These are phyloP conservation scores for Quercus robur DNA, from an alignment of 306 rosid genomes.

Conservation along the genomic window DNA sequence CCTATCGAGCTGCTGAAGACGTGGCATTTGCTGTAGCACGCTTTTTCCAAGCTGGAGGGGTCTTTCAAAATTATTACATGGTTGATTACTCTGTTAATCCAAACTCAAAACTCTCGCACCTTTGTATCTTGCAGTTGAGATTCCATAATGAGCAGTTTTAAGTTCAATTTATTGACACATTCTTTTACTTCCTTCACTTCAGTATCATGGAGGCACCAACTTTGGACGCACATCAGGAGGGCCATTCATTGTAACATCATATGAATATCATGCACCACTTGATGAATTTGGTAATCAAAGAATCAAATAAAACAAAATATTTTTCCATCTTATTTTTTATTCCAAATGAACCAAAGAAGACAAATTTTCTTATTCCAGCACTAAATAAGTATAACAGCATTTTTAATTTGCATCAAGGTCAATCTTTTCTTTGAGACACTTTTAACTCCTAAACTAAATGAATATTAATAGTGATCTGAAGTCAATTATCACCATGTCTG, in stretches of 20 bases:
- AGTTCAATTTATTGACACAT: neutral
- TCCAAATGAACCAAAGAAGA: too few relatives aligned
- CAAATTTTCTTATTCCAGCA: too few relatives aligned
- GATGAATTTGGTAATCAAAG: slow-evolving; percentile 26
- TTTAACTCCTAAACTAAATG: too few relatives aligned
- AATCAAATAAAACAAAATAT: neutral
- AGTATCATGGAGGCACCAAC: slow-evolving; percentile 38
- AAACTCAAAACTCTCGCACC: too few relatives aligned
- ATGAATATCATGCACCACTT: slow-evolving; percentile 36
- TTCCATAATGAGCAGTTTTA: neutral
- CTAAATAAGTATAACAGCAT: too few relatives aligned
- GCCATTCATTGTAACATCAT: slow-evolving; percentile 18
- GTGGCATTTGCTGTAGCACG: slow-evolving; percentile 18
- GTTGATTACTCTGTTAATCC: neutral
- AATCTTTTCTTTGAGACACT: too few relatives aligned
- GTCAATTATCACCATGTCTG: too few relatives aligned
- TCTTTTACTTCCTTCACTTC: neutral
- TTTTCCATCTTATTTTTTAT: too few relatives aligned
- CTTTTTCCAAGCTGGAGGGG: slow-evolving; percentile 14
- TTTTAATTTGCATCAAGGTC: too few relatives aligned
- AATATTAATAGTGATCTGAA: too few relatives aligned
- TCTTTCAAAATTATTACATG: slow-evolving; percentile 28
- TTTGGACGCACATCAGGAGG: slow-evolving; percentile 28
- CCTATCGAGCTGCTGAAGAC: slow-evolving; percentile 27
- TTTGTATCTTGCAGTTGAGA: neutral